Evolutionary conservation across 2,329 filamentous ascomycete genomes (phyloP), one percentile per base, ranked within the genome.

Genomic region (Talaromyces islandicus): DNA sequence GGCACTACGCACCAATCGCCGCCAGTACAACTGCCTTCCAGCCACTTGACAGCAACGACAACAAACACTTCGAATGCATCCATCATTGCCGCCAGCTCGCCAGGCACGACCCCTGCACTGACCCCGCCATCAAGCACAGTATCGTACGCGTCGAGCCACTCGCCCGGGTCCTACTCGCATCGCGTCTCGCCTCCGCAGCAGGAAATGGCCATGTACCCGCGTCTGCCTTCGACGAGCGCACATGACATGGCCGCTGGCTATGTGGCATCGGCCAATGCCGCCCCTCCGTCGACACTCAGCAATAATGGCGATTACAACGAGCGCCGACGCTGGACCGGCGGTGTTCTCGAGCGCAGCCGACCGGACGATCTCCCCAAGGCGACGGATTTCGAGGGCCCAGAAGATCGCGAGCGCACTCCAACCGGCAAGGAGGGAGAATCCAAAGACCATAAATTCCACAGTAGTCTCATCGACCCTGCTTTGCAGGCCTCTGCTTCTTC

Each of bases 61-160:
- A 73, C 74, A 55, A 67, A 71, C 59, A 59, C 54, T 35, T 55
- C 60, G n/a, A 58, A 59, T 57, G 46, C 57, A 7, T 48, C 60
- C 21, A 32, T 58, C 17, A 64, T 72, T 63, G 58, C 78, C 62
- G 68, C 80, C 66, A 54, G 77, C 71, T 62, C 77, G 66, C 67
- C 67, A 38, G 64, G 78, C 27, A 72, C 75, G 4, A 88, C 85
- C 43, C 85, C 85, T 2, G 85, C 84, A 14, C 72, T 88, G 62
- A 87, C 85, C 0, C 85, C 85, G 21, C 83, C 84, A 1, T 84
- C 82, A 5, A 86, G 83, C 62, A 83, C 85, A 19, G 79, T 86
- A 63, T 86, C 84, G 0, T 86, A 88, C 70, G 83, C 79, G 53
- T 86, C 85, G 4, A 81, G 83, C 64, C 84, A 86, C 63, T 87